A percentile compares a stretch with the other conserved stretches of the same genome.
phyloP scores from a whole-genome alignment of 2,329 filamentous ascomycete genomes.

The Fusarium sp. region DNA sequence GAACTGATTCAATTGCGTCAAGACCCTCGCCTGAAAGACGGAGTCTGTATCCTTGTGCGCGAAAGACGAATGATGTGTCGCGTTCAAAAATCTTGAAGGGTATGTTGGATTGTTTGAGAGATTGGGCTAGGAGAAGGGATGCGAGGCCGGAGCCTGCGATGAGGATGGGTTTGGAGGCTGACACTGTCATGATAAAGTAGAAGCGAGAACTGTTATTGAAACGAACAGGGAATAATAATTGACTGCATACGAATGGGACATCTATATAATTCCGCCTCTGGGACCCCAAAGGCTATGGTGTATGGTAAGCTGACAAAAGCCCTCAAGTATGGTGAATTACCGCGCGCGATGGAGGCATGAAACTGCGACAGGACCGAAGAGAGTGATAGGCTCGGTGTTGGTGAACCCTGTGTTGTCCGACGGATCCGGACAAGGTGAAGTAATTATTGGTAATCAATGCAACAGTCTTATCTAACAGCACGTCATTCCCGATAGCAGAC shows the following conservation, averaged over 20 bases:
- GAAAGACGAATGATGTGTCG: constrained; percentile 61
- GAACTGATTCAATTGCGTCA: constrained; percentile 69
- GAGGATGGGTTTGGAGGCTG: constrained; percentile 50
- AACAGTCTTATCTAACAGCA: background rate
- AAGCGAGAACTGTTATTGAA: background rate
- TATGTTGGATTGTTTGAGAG: constrained; percentile 55
- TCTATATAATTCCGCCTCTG: background rate
- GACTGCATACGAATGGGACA: fast-evolving
- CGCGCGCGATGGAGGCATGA: background rate
- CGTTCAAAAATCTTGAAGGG: constrained; percentile 68
- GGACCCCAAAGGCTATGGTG: background rate
- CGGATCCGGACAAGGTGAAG: background rate
- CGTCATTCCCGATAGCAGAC: background rate
- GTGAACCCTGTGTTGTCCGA: background rate
- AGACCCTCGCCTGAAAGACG: constrained; percentile 67
- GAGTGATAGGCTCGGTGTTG: background rate
- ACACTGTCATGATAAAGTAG: constrained; percentile 12
- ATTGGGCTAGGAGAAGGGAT: constrained; percentile 58
- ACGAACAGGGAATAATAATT: background rate
- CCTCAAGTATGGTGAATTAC: background rate
- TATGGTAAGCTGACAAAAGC: background rate
- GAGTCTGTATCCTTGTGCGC: constrained; percentile 71
- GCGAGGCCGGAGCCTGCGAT: constrained; percentile 59
- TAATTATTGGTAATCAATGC: background rate
- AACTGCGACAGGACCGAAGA: background rate